Base-by-base conservation (phyloP, 352 stramenopile species). In the Phytophthora pinifolia region DNA sequence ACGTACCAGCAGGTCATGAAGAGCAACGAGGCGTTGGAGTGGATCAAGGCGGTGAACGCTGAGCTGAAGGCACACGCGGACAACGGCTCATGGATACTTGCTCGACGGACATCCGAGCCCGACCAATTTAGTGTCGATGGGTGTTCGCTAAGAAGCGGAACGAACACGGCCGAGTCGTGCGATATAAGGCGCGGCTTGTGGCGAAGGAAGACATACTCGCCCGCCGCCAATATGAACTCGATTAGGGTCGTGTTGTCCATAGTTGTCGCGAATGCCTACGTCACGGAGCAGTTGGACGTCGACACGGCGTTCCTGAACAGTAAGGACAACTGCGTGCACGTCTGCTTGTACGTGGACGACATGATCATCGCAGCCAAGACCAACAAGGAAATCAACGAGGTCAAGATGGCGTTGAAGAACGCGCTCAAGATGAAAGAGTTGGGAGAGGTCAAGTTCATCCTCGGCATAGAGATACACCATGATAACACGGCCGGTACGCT, bases 111-210 rank as follows among this genome's bases (percentile, higher is more conserved):
- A 2, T 3, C 32, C 0, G 44, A 17, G 48, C 48, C 18, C 52
- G 61, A 13, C n/a, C 38, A 0, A 63, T 70, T 13, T 47, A 35
- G 5, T 62, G 49, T 12, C 56, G 67, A 22, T 79, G 65, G 69
- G 44, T 71, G 9, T 72, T 68, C 33, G 54, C 36, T 3, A 55
- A 54, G 32, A 78, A 74, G 52, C 37, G 38, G 6, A 62, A 79
- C 43, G 47, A 60, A 33, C 22, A 31, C 3, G 61, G 69, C 5
- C 41, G 66, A 31, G 36, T 79, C 1, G 29, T 64, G 12, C 35
- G 55, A 4, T 70, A 64, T 34, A 72, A 67, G 50, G 65, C 54
- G 12, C 14, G 67, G 9, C 32, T 76, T 15, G 55, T 76, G 12
- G 64, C 50, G 17, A 42, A 59, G 6, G 61, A 62, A 76, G 18